These are phyloP conservation scores for Podila verticillata DNA, from an alignment of 192 early-diverging fungal species.

Conservation along the genomic window DNA sequence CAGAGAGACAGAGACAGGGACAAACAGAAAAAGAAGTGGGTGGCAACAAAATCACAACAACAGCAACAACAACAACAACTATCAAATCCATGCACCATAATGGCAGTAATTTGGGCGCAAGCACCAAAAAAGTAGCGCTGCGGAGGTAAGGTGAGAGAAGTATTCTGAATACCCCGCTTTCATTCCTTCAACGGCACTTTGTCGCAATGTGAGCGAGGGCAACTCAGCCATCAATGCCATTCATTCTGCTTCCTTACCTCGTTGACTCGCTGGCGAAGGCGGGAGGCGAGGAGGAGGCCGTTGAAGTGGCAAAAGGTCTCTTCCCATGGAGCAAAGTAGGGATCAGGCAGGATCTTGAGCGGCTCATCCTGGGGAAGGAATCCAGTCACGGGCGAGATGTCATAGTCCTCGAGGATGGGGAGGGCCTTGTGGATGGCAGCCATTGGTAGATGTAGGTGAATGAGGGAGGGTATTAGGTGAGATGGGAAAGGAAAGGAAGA, in stretches of 20 bases:
- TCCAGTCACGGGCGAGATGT: constrained; percentile 82
- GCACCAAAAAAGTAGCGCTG: no score
- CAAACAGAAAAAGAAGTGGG: neutral
- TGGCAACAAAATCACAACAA: neutral
- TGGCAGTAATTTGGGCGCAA: no score
- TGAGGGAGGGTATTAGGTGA: neutral
- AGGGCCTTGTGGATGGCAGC: constrained; percentile 28
- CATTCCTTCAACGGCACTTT: neutral
- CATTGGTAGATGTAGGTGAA: constrained; percentile 3
- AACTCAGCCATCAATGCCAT: neutral
- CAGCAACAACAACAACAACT: no score
- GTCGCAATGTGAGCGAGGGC: no score
- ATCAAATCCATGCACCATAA: no score
- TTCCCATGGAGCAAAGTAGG: constrained; percentile 93
- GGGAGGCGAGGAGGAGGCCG: constrained; percentile 74
- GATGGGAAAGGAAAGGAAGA: neutral
- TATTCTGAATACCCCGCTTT: neutral
- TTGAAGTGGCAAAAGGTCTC: constrained; percentile 79
- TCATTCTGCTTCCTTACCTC: constrained; percentile 62
- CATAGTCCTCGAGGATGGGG: constrained; percentile 76
- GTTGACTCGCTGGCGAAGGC: constrained; percentile 69
- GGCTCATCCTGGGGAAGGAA: constrained; percentile 88
- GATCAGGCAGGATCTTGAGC: constrained; percentile 73
- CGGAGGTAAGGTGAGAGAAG: no score
- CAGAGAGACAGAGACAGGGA: neutral